Base-by-base conservation (phyloP, 805 yeast genomes). In the Saturnispora diversa region DNA sequence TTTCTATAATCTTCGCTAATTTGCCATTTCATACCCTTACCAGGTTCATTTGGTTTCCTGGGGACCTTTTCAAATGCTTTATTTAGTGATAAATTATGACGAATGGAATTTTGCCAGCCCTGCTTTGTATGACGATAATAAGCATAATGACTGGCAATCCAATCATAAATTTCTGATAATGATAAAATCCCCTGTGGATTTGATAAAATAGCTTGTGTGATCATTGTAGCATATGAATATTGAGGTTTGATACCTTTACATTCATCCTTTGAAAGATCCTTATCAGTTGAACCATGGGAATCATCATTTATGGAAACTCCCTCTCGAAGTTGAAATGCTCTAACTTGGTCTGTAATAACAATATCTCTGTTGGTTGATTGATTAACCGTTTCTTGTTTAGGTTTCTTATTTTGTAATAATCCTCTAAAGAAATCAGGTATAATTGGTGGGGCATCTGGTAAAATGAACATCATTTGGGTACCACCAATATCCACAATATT, bases 11-110 rank as follows among this genome's bases (percentile, higher is more conserved):
- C 66, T 30, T 85, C 92, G 47, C 87, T 77, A 44, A 92, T 88
- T 64, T 87, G 94, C 99, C 99, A 92, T 63, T 92, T 92, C 94
- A 92, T 90, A 48, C 98, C 97, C 61, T 92, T 92, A 13, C 99
- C 98, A 0, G 97, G 97, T 64, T 92, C 97, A 59, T 86, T 82
- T 23, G 95, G 88, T 56, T 84, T 75, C 54, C 99, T 73, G 30
- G 97, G 96, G 17, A 90, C 97, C 63, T 92, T 92, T 55, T 90
- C 97, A 64, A 92, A 92, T 12, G 98, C 97, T 66, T 90, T 92
- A 63, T 92, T 92, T 44, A 92, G 68, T 2, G 97, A 87, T 41
- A 92, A 66, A 59, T 92, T 92, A 62, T 92, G 98, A 51, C 98
- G 78, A 50, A 92, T 90, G 6, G 96, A 87, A 64, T 92, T 92